Evolutionary conservation across 2,329 filamentous ascomycete genomes (phyloP).

Genomic region (Pseudovirgaria hyperparasitica): DNA sequence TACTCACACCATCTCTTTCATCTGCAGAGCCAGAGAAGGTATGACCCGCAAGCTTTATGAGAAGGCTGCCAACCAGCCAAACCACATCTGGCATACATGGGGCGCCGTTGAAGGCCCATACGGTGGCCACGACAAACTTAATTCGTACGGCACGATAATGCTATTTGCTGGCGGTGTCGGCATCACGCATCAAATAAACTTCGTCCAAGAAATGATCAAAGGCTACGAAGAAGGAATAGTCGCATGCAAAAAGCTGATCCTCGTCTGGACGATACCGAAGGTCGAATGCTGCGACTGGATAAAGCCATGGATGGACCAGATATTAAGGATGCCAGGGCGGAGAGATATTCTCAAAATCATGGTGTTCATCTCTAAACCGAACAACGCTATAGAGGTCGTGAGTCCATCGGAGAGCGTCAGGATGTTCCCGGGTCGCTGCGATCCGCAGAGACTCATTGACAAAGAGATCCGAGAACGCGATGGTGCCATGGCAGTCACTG

Average conservation of each 20-base stretch:
- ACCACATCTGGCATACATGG: slow-evolving; percentile 46
- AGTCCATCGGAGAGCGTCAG: slow-evolving; percentile 45
- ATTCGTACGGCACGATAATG: slow-evolving; percentile 66
- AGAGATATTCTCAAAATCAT: slow-evolving; percentile 47
- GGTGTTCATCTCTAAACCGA: slow-evolving; percentile 50
- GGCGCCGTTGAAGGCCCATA: slow-evolving; percentile 69
- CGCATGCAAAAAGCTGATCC: slow-evolving; percentile 56
- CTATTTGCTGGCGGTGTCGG: slow-evolving; percentile 72
- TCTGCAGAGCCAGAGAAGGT: slow-evolving; percentile 62
- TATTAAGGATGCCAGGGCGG: slow-evolving; percentile 45
- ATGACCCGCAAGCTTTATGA: slow-evolving; percentile 60
- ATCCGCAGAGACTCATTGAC: slow-evolving; percentile 42
- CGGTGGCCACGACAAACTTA: slow-evolving; percentile 54
- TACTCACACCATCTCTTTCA: slow-evolving; percentile 48
- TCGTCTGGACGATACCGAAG: slow-evolving; percentile 70
- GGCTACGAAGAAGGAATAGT: slow-evolving; percentile 58
- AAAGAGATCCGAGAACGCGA: slow-evolving; percentile 42
- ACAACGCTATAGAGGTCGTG: slow-evolving; percentile 39
- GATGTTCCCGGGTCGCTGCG: slow-evolving; percentile 48
- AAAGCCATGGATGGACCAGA: slow-evolving; percentile 52
- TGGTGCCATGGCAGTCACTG: slow-evolving; percentile 48
- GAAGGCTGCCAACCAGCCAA: slow-evolving; percentile 48
- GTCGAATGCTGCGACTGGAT: slow-evolving; percentile 53
- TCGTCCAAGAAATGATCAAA: slow-evolving; percentile 58
- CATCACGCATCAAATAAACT: slow-evolving; percentile 67